phyloP scores from a whole-genome alignment of 331 rosid genomes.

The Quercus lobata region DNA sequence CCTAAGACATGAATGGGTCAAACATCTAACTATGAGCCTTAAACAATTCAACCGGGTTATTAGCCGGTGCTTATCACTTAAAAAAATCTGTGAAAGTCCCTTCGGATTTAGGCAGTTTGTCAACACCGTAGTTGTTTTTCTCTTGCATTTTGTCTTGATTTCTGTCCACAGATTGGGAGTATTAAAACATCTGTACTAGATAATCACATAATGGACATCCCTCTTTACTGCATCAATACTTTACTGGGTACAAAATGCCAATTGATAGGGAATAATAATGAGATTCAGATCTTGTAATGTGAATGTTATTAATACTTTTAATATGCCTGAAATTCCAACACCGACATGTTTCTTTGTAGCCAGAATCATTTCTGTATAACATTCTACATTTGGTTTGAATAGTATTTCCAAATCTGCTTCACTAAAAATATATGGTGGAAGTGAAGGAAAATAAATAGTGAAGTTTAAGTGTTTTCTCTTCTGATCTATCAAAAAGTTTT shows the following conservation, averaged over 20 bases:
- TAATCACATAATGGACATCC: background rate
- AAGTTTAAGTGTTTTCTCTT: accelerated
- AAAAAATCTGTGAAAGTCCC: background rate
- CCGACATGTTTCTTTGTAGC: too few species aligned
- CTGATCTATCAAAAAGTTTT: accelerated
- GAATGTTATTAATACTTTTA: background rate
- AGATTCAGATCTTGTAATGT: background rate
- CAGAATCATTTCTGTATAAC: too few species aligned
- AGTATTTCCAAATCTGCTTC: background rate
- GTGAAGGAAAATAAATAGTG: accelerated
- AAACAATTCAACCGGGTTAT: background rate
- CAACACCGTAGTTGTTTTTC: slow-evolving; percentile 32
- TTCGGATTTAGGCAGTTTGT: background rate
- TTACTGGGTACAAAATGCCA: background rate
- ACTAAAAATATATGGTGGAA: too few species aligned
- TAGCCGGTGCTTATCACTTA: background rate
- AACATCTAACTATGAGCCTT: slow-evolving; percentile 7
- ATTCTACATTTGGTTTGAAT: background rate
- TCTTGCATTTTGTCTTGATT: slow-evolving; percentile 46
- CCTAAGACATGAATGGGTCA: slow-evolving; percentile 27
- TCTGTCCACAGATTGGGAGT: slow-evolving; percentile 24
- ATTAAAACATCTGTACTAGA: slow-evolving; percentile 18
- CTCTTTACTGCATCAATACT: background rate
- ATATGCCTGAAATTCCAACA: background rate
- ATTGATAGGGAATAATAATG: background rate